phyloP scores from a whole-genome alignment of 2,329 filamentous ascomycete species.

The Ophiosphaerella korrae region DNA sequence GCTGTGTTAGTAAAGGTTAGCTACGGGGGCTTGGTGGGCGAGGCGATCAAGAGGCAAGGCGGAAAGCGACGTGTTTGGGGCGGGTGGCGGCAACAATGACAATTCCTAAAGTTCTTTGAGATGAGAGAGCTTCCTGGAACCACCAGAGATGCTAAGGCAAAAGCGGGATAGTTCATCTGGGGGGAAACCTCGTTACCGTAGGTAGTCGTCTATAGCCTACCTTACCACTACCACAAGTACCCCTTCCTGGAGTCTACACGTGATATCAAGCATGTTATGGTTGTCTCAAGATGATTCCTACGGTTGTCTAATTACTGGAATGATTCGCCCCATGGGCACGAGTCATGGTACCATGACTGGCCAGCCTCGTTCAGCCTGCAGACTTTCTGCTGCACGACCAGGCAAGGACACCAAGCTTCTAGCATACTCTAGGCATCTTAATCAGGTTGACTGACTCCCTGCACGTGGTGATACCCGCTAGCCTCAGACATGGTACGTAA shows the following conservation, averaged over 20 bases:
- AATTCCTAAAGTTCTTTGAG: constrained; percentile 26
- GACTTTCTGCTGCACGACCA: not conserved
- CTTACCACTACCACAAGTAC: not conserved
- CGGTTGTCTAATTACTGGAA: too few species aligned
- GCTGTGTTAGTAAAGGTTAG: constrained; percentile 11
- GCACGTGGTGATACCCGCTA: too few species aligned
- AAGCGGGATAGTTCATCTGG: constrained; percentile 8
- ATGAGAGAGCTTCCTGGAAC: constrained; percentile 15
- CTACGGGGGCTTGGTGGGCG: constrained; percentile 14
- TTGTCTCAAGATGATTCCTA: too few species aligned
- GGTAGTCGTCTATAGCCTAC: not conserved
- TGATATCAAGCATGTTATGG: too few species aligned
- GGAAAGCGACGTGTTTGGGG: constrained; percentile 23
- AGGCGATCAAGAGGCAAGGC: constrained; percentile 23
- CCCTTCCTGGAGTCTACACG: too few species aligned
- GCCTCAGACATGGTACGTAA: too few species aligned
- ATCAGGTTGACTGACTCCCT: too few species aligned
- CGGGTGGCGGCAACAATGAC: constrained; percentile 12
- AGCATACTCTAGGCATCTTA: not conserved
- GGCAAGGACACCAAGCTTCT: not conserved
- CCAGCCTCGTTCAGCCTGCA: constrained; percentile 6
- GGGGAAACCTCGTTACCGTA: constrained; percentile 3
- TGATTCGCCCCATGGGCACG: too few species aligned
- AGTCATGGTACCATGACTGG: not conserved
- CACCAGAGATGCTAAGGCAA: not conserved